Evolutionary conservation across 768 basidiomycete species (phyloP).

Genomic region (Dentipellis fragilis): DNA sequence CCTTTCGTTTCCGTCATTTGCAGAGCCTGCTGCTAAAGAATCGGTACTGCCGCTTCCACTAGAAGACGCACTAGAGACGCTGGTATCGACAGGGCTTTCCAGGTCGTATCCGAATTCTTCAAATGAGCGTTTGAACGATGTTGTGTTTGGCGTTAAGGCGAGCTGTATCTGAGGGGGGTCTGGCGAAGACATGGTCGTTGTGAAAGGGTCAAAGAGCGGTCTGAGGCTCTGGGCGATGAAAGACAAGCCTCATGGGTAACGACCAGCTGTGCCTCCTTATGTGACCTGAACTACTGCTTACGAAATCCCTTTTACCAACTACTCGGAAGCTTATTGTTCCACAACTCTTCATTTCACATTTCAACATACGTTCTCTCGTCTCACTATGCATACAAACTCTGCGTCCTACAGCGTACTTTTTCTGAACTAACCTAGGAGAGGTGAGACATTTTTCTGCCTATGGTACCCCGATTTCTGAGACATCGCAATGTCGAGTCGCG

Average conservation of each 20-base stretch:
- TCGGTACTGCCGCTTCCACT: slow-evolving; percentile 19
- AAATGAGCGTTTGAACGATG: slow-evolving; percentile 54
- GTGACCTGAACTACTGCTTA: no score
- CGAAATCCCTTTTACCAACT: no score
- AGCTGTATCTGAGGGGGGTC: slow-evolving; percentile 44
- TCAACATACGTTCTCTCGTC: no score
- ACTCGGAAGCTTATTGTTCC: no score
- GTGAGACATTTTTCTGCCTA: no score
- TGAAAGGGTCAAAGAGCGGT: slow-evolving; percentile 7
- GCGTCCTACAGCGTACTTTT: no score
- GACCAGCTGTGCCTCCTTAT: no score
- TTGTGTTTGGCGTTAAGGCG: slow-evolving; percentile 36
- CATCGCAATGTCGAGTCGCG: no score
- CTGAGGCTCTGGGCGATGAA: not conserved
- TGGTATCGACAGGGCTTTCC: slow-evolving; percentile 29
- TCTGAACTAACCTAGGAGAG: no score
- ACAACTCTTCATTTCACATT: no score
- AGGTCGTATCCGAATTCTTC: slow-evolving; percentile 48
- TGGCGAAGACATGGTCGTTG: slow-evolving; percentile 19
- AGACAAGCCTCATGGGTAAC: not conserved
- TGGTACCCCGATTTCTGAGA: no score
- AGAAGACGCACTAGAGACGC: slow-evolving; percentile 12
- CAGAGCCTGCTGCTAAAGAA: slow-evolving; percentile 5
- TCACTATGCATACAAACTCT: no score
- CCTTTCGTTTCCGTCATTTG: slow-evolving; percentile 9